These are phyloP conservation scores for Aspergillus jensenii DNA, from an alignment of 2,329 filamentous ascomycete genomes.

Conservation along the genomic window DNA sequence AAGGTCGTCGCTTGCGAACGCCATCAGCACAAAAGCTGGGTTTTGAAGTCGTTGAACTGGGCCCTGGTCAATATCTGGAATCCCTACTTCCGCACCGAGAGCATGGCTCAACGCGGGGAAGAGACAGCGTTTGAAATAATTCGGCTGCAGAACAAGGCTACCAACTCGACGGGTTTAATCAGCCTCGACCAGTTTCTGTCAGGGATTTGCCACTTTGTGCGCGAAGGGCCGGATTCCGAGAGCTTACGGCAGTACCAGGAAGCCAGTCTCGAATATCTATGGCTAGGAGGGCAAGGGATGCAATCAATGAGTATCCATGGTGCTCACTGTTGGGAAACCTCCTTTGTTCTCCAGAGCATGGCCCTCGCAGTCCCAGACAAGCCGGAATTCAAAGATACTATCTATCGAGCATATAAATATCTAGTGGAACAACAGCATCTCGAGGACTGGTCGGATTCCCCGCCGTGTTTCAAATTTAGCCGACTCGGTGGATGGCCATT, in stretches of 20 bases:
- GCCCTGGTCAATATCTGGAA: constrained; percentile 4
- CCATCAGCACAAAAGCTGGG: not conserved
- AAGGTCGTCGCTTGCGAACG: not conserved
- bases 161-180: not conserved
- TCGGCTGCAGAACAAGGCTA: not conserved
- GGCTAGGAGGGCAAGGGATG: constrained; percentile 7
- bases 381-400: not conserved
- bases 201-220: constrained; percentile 3
- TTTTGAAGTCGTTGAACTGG: not conserved
- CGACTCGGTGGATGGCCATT: constrained; percentile 13
- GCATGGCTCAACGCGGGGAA: not conserved
- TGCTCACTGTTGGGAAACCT: constrained; percentile 10
- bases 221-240: constrained; percentile 1
- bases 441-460: not conserved
- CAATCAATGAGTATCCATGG: constrained; percentile 8
- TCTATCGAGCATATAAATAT: not conserved
- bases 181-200: constrained; percentile 3
- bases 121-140: constrained; percentile 3
- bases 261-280: constrained; percentile 3
- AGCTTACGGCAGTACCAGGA: constrained; percentile 1
- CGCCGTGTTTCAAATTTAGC: not conserved
- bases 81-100: not conserved
- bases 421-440: constrained; percentile 3
- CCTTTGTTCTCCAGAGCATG: constrained; percentile 4
- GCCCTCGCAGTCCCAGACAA: not conserved